Evolutionary conservation across 306 rosid species (phyloP), one percentile per base, ranked within the genome.

Genomic region (Sicyos edulis): DNA sequence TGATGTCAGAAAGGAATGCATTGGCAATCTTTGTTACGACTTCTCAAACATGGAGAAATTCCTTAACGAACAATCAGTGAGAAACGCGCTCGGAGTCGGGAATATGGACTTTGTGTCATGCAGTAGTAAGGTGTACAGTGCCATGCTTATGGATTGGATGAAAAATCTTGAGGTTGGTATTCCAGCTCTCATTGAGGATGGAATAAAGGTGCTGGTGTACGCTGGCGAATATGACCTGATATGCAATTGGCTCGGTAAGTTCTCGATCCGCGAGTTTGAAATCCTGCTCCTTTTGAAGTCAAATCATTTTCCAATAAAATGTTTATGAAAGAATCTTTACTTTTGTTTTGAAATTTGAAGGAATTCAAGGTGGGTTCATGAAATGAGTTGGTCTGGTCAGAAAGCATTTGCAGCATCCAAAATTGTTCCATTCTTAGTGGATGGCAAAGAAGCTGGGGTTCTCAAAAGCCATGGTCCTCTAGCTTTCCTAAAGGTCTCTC

Each of bases 231-330:
- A 81, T 12, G 99, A 95, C 79, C 95, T 91, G 29, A 87, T 87
- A 15, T 95, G 99, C 89, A 95, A 95, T 73, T 93, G 99, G 99
- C 95, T 95, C 1, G 97, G 99, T 90, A 83, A 84, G 85, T 20
- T 59, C 70, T 58, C 17, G n/a, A 21, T 12, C 54, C 3, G 44
- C 10, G 16, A 32, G 10, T 15, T 9, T 8, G 1, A 32, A n/a
- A 71, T 32, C 21, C 34, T 7, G n/a, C 14, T 55, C 10, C 17
- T 20, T 42, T 21, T 15, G 37, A 32, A 72, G 24, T 55, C n/a
- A 3, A 51, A 40, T 56, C 7, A 13, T 19, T 72, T 60, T 6
- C 49, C 1, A 13, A 57, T 7, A 42, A 17, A 16, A 49, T 9
- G 21, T 74, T 4, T 44, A 47, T 74, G 16, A 45, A 19, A 29